These are phyloP conservation scores for Danielia reshetovae DNA, from an alignment of 805 yeast genomes.

Conservation along the genomic window DNA sequence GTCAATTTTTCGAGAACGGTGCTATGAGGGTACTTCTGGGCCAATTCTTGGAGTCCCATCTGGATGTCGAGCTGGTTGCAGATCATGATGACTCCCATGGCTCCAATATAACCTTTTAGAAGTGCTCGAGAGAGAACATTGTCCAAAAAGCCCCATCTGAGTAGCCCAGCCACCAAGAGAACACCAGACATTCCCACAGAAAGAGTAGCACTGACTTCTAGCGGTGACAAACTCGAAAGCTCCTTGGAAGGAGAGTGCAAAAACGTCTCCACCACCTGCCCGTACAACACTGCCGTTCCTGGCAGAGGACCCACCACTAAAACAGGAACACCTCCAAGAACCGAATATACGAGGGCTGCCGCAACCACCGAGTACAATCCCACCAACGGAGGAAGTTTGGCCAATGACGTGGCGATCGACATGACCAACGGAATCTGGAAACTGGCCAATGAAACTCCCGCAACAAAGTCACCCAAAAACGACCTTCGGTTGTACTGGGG, in stretches of 20 bases:
- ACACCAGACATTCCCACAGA: slow-evolving; percentile 17
- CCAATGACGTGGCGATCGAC: slow-evolving; percentile 78
- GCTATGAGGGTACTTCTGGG: slow-evolving; percentile 18
- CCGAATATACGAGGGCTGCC: slow-evolving; percentile 72
- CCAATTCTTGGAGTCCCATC: slow-evolving; percentile 25
- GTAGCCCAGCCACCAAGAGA: slow-evolving; percentile 31
- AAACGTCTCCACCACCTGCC: slow-evolving; percentile 59
- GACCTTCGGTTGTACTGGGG: slow-evolving; percentile 19
- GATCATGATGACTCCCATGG: slow-evolving; percentile 82
- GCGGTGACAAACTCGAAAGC: slow-evolving; percentile 24
- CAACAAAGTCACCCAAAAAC: slow-evolving; percentile 27
- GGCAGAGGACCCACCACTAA: slow-evolving; percentile 93
- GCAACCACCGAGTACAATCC: slow-evolving; percentile 75
- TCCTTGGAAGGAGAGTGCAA: slow-evolving; percentile 25
- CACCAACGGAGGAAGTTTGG: slow-evolving; percentile 76
- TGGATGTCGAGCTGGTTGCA: slow-evolving; percentile 50
- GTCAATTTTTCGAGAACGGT: slow-evolving; percentile 13
- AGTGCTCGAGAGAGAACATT: slow-evolving; percentile 74
- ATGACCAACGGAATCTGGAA: slow-evolving; percentile 48
- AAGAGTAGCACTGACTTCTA: slow-evolving; percentile 19
- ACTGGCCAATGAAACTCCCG: slow-evolving; percentile 30
- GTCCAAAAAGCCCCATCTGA: slow-evolving; percentile 84
- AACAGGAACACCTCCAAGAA: slow-evolving; percentile 83
- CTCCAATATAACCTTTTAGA: slow-evolving; percentile 78
- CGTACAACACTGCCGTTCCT: slow-evolving; percentile 77